These are phyloP conservation scores for Mallotus repandus DNA, from an alignment of 441 rosid species.

Conservation along the genomic window DNA sequence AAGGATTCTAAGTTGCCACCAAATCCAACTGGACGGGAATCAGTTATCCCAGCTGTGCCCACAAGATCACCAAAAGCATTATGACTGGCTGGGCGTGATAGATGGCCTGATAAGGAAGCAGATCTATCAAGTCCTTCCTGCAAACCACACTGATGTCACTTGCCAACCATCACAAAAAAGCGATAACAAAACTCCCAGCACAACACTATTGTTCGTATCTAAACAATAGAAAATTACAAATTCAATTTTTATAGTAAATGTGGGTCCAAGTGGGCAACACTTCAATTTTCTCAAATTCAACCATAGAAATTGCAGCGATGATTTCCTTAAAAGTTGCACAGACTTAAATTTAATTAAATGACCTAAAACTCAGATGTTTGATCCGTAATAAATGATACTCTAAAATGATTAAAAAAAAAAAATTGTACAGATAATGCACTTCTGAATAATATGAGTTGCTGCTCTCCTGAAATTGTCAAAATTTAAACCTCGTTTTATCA, in stretches of 20 bases:
- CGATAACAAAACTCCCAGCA: not conserved
- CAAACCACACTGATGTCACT: constrained; percentile 25
- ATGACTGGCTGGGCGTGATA: constrained; percentile 69
- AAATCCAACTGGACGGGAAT: constrained; percentile 39
- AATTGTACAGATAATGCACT: not conserved
- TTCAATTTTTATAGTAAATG: not conserved
- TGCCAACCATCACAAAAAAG: constrained; percentile 5
- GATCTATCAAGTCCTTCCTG: constrained; percentile 82
- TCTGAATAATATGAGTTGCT: not conserved
- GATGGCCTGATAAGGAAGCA: constrained; percentile 51
- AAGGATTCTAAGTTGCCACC: constrained; percentile 43
- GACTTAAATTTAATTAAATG: not conserved
- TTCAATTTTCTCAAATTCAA: not conserved
- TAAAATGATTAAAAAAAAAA: not conserved
- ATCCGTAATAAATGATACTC: not conserved
- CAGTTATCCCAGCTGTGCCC: constrained; percentile 40
- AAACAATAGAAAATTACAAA: not conserved
- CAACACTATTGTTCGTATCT: not conserved
- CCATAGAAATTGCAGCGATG: not conserved
- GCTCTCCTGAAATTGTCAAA: not conserved
- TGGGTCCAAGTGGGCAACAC: not conserved
- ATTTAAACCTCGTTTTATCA: not conserved
- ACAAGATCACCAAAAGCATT: constrained; percentile 62
- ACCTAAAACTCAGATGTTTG: not conserved
- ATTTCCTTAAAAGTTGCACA: not conserved